phyloP scores from a whole-genome alignment of 139 green algal species.

The Ulvella scutata region DNA sequence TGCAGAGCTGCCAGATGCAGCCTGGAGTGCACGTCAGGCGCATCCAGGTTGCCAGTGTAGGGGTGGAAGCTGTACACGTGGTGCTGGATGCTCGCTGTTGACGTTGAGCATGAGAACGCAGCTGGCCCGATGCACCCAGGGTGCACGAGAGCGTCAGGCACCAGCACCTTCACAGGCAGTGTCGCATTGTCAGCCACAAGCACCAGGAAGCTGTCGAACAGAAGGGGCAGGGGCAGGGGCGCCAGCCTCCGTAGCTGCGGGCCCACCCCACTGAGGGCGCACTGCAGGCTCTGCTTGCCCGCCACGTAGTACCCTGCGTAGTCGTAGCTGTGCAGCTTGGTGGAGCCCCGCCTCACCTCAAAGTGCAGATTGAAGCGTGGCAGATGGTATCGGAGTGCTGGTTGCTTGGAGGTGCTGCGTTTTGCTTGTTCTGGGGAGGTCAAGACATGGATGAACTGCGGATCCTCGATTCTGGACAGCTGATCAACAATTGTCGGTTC shows the following conservation, averaged over 20 bases:
- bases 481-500: too few relatives aligned
- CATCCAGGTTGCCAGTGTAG: constrained; percentile 25
- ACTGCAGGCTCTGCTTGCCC: background rate
- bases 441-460: constrained; percentile 23
- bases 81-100: constrained; percentile 9
- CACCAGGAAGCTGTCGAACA: constrained; percentile 31
- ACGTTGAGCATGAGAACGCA: background rate
- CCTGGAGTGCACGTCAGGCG: constrained; percentile 9
- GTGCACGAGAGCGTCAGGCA: background rate
- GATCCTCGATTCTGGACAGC: constrained; percentile 26
- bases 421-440: background rate
- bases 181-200: constrained; percentile 10
- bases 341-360: constrained; percentile 4
- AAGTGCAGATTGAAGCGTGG: constrained; percentile 33
- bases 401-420: background rate
- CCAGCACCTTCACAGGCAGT: background rate
- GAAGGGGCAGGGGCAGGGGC: constrained; percentile 13
- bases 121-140: background rate
- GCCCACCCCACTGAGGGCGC: background rate
- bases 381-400: constrained; percentile 18
- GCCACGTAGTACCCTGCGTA: background rate
- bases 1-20: constrained; percentile 47
- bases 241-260: constrained; percentile 14
- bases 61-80: constrained; percentile 27
- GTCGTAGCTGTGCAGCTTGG: background rate